These are phyloP conservation scores for Hypoxylon sp. DNA, from an alignment of 2,329 filamentous ascomycete genomes.

Conservation along the genomic window DNA sequence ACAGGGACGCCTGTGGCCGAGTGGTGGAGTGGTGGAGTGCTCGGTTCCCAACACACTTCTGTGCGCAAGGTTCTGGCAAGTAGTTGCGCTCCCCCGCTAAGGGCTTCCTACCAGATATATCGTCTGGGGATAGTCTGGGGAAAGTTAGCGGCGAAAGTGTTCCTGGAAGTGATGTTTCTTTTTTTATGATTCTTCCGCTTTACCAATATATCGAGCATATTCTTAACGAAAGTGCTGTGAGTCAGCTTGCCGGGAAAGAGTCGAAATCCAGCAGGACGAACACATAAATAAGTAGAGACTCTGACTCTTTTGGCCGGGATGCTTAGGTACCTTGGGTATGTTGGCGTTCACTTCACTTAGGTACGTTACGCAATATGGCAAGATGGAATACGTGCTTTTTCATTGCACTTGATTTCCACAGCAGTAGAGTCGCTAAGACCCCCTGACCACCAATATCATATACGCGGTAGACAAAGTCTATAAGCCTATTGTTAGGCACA, in stretches of 20 bases:
- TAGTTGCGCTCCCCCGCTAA: no score
- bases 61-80: background rate
- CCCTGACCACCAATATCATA: background rate
- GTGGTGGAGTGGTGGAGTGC: background rate
- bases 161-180: background rate
- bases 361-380: background rate
- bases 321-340: background rate
- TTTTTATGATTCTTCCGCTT: background rate
- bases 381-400: slow-evolving; percentile 8
- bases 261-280: background rate
- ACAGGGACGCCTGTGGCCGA: background rate
- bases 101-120: no score
- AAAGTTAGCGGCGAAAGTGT: no score
- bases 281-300: background rate
- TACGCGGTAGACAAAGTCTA: background rate
- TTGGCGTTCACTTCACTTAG: background rate
- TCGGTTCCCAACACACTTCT: background rate
- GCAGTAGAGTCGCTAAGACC: slow-evolving; percentile 8
- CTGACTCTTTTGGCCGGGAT: no score
- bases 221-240: background rate
- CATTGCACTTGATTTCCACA: slow-evolving; percentile 10
- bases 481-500: background rate
- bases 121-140: no score
- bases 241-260: background rate
- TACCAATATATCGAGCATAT: background rate